Conservation (phyloP, 2,329 filamentous ascomycete genomes). For the Dothideomycetes sp. region DNA sequence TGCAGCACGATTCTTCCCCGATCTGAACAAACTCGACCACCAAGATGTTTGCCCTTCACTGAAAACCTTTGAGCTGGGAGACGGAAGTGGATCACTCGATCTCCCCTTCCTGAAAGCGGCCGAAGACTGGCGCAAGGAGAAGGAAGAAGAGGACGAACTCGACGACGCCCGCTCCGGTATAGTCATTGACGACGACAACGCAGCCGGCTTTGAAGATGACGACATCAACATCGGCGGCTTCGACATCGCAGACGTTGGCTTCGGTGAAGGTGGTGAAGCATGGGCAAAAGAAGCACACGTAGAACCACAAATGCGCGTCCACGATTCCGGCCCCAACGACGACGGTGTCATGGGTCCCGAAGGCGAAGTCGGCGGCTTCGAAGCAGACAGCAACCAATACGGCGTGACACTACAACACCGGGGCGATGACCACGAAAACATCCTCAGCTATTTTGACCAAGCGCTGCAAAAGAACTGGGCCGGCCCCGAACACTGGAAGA, state of each 20-base stretch:
- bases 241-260: slow-evolving; percentile 60
- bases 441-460: slow-evolving; percentile 96
- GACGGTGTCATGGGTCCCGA: slow-evolving; percentile 43
- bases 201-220: slow-evolving; percentile 70
- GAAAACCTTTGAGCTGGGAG: slow-evolving; percentile 85
- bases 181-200: slow-evolving; percentile 79
- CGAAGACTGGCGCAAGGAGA: slow-evolving; percentile 65
- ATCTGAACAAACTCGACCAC: slow-evolving; percentile 63
- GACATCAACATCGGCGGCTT: slow-evolving; percentile 55
- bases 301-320: slow-evolving; percentile 75
- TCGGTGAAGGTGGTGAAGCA: slow-evolving; percentile 89
- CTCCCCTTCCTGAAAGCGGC: slow-evolving; percentile 80
- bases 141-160: slow-evolving; percentile 39
- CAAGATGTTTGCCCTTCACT: slow-evolving; percentile 92
- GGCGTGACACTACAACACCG: slow-evolving; percentile 64
- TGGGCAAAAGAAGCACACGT: slow-evolving; percentile 87
- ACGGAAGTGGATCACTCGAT: slow-evolving; percentile 73
- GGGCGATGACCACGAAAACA: slow-evolving; percentile 69
- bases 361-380: slow-evolving; percentile 44
- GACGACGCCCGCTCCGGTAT: slow-evolving; percentile 64
- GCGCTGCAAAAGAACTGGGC: slow-evolving; percentile 95
- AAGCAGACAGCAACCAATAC: slow-evolving; percentile 56
- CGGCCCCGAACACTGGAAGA: slow-evolving; percentile 97
- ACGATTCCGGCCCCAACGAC: slow-evolving; percentile 43
- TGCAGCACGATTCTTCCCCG: slow-evolving; percentile 73